Percentiles rank a stretch among this genome's conserved stretches.
Conservation (phyloP, 352 stramenopile genomes). For the Globisporangium iwayamae region DNA sequence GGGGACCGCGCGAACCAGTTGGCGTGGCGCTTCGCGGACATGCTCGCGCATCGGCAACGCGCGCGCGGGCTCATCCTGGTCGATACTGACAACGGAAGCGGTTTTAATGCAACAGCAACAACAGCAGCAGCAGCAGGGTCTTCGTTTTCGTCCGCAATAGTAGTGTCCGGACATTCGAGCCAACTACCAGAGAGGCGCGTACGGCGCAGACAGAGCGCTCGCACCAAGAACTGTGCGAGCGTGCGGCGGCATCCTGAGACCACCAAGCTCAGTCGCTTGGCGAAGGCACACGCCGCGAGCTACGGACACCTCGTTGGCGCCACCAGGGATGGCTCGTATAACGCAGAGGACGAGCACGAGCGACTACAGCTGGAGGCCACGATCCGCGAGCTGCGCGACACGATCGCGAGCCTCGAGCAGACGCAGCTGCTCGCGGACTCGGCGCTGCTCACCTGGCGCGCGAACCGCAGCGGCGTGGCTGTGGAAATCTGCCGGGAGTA, state of each 20-base stretch:
- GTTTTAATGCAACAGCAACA: neutral
- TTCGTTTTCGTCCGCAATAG: neutral
- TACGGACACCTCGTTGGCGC: neutral
- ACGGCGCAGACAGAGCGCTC: neutral
- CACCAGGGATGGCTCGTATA: neutral
- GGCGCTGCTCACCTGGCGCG: constrained; percentile 29
- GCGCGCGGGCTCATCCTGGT: constrained; percentile 5
- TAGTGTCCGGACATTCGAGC: neutral
- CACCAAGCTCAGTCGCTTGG: neutral
- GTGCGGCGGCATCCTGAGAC: constrained; percentile 15
- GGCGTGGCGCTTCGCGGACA: constrained; percentile 34
- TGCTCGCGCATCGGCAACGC: constrained; percentile 30
- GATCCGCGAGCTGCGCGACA: constrained; percentile 23
- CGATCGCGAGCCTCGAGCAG: constrained; percentile 37
- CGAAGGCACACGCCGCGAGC: neutral
- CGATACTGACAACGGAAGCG: neutral
- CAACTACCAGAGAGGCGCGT: neutral
- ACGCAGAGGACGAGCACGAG: constrained; percentile 11
- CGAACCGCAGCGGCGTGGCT: constrained; percentile 37
- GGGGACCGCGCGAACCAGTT: constrained; percentile 15
- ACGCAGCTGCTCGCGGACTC: constrained; percentile 37
- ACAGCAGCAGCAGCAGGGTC: neutral
- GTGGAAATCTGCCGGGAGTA: constrained; percentile 42
- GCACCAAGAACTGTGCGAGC: constrained; percentile 30
- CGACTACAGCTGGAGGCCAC: constrained; percentile 17